Evolutionary conservation across 1,139 yeast species (phyloP).

Genomic region (Ogataea hybrid): DNA sequence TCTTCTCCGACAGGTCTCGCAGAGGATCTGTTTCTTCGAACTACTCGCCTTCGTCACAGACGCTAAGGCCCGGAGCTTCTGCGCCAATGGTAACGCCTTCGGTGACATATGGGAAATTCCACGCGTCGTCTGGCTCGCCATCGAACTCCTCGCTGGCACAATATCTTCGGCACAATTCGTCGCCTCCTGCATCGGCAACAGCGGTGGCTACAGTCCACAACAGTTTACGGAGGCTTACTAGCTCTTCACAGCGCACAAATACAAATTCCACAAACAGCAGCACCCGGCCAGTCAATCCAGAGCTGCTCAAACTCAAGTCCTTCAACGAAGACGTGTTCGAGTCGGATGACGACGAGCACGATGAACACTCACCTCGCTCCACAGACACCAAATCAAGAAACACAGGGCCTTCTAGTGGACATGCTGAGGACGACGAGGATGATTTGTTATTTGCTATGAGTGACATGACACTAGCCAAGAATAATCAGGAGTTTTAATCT

Average conservation of each 20-base stretch:
- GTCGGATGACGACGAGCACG: slow-evolving; percentile 46
- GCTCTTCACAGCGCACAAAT: slow-evolving; percentile 18
- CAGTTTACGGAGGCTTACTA: slow-evolving; percentile 12
- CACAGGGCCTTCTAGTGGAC: slow-evolving; percentile 8
- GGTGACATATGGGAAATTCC: slow-evolving; percentile 22
- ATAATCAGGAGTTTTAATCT: slow-evolving; percentile 22
- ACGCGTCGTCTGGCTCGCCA: slow-evolving; percentile 17
- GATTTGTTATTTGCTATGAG: slow-evolving; percentile 87
- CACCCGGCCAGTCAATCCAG: slow-evolving; percentile 20
- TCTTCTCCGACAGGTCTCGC: slow-evolving; percentile 14
- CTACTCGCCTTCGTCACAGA: slow-evolving; percentile 27
- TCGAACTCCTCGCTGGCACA: slow-evolving; percentile 19
- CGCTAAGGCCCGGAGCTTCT: slow-evolving; percentile 20
- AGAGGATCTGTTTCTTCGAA: slow-evolving; percentile 23
- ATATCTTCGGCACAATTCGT: slow-evolving; percentile 16
- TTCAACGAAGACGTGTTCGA: slow-evolving; percentile 52
- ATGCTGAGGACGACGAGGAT: slow-evolving; percentile 63
- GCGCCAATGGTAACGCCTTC: slow-evolving; percentile 27
- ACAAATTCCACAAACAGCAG: slow-evolving; percentile 21
- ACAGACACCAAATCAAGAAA: slow-evolving; percentile 2
- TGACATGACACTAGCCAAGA: slow-evolving; percentile 61
- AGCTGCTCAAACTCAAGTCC: slow-evolving; percentile 32
- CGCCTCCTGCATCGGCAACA: slow-evolving; percentile 11
- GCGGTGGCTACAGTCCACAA: slow-evolving; percentile 11
- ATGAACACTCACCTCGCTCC: slow-evolving; percentile 7